A percentile compares a stretch with the other conserved stretches of the same genome.
Conservation (phyloP, 257 asterid genomes). For the Knoxia roxburghii region DNA sequence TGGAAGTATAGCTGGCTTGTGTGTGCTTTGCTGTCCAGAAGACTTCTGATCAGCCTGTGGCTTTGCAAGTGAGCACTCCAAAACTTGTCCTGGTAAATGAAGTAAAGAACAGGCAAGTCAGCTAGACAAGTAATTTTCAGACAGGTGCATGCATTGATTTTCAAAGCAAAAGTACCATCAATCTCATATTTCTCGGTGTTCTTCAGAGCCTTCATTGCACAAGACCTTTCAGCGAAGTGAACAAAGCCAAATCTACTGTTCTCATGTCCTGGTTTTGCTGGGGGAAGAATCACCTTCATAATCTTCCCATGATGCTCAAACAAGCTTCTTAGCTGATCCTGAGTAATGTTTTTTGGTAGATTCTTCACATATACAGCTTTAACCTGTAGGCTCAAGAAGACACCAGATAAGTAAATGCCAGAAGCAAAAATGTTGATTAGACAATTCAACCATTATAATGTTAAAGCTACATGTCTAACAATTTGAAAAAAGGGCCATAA, state of each 20-base stretch:
- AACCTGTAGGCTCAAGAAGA: constrained; percentile 40
- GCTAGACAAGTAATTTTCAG: constrained; percentile 11
- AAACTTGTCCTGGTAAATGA: constrained; percentile 57
- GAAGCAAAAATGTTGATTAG: not conserved
- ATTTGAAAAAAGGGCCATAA: not conserved
- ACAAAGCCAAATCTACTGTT: constrained; percentile 92
- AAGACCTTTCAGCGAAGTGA: constrained; percentile 82
- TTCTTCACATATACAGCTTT: constrained; percentile 95
- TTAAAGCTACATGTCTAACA: not conserved
- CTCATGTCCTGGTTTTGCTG: constrained; percentile 95
- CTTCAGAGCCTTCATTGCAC: constrained; percentile 91
- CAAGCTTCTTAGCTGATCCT: constrained; percentile 70
- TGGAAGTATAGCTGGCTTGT: constrained; percentile 55
- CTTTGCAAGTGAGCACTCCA: constrained; percentile 97
- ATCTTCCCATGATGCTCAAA: constrained; percentile 90
- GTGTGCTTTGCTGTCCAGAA: constrained; percentile 50
- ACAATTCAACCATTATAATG: too few species aligned
- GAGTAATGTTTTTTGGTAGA: constrained; percentile 75
- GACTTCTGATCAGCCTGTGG: constrained; percentile 89
- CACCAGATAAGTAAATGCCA: not conserved
- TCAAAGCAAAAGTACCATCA: constrained; percentile 45
- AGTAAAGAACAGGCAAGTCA: constrained; percentile 16
- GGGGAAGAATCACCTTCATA: constrained; percentile 86
- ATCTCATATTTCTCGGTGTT: constrained; percentile 86
- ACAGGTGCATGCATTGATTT: constrained; percentile 9